Conservation (phyloP, 306 rosid species). For the Datisca glomerata region DNA sequence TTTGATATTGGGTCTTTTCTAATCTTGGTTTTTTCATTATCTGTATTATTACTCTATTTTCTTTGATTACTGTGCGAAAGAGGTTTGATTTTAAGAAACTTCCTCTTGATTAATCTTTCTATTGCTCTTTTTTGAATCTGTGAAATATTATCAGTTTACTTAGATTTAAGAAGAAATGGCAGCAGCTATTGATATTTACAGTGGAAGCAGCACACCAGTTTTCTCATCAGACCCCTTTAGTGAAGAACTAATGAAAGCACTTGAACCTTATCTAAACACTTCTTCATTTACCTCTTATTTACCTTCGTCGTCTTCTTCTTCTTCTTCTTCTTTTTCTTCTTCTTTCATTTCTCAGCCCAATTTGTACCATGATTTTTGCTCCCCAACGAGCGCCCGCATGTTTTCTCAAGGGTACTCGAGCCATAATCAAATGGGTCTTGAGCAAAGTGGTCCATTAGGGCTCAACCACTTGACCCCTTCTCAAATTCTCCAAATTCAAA, state of each 20-base stretch:
- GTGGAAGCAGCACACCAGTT: slow-evolving; percentile 7
- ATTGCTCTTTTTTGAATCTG: too few relatives aligned
- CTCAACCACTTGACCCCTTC: slow-evolving; percentile 68
- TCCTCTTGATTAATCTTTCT: too few relatives aligned
- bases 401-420: slow-evolving; percentile 21
- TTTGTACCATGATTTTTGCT: slow-evolving; percentile 14
- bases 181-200: not conserved
- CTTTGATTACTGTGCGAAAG: too few relatives aligned
- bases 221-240: slow-evolving; percentile 33
- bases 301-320: slow-evolving; percentile 11
- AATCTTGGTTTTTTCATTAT: too few relatives aligned
- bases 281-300: slow-evolving; percentile 12
- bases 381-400: slow-evolving; percentile 20
- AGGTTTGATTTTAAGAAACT: too few relatives aligned
- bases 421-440: slow-evolving; percentile 11
- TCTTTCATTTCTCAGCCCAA: slow-evolving; percentile 15
- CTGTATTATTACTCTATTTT: too few relatives aligned
- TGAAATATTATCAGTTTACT: too few relatives aligned
- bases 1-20: too few relatives aligned
- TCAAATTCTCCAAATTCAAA: slow-evolving; percentile 70
- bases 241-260: slow-evolving; percentile 73
- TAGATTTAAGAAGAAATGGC: not conserved
- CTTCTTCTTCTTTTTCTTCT: slow-evolving; percentile 3
- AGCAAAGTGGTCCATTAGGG: slow-evolving; percentile 35
- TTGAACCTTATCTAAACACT: slow-evolving; percentile 57